These are phyloP conservation scores for Suhomyces emberorum DNA, from an alignment of 805 yeast genomes.

Conservation along the genomic window DNA sequence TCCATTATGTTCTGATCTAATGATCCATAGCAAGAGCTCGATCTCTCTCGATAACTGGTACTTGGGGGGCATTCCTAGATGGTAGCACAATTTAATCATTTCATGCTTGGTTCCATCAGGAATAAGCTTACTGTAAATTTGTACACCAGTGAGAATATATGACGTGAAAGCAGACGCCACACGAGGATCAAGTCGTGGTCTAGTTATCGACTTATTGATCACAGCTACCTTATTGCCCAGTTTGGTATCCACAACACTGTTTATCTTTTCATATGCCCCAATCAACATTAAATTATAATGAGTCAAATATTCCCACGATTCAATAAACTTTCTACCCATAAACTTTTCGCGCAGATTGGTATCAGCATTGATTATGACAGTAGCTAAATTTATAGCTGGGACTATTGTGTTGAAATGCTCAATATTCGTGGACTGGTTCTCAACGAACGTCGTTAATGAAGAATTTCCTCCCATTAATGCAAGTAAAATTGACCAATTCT, in stretches of 20 bases:
- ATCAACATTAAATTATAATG: slow-evolving; percentile 1
- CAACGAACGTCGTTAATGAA: slow-evolving; percentile 11
- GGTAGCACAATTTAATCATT: slow-evolving; percentile 30
- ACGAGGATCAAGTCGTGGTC: slow-evolving; percentile 19
- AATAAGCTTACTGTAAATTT: slow-evolving; percentile 37
- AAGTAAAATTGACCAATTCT: slow-evolving; percentile 32
- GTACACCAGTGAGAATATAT: slow-evolving; percentile 34
- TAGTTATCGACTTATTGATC: slow-evolving; percentile 1
- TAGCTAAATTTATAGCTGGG: slow-evolving; percentile 28
- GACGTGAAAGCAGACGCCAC: slow-evolving; percentile 22
- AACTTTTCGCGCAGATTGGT: slow-evolving; percentile 43
- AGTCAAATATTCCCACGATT: slow-evolving; percentile 37
- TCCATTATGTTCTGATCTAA: slow-evolving; percentile 9
- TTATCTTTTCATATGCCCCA: background rate
- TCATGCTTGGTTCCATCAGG: slow-evolving; percentile 38
- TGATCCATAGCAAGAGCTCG: slow-evolving; percentile 29
- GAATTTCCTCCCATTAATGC: slow-evolving; percentile 17
- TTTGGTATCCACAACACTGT: background rate
- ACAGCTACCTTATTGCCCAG: background rate
- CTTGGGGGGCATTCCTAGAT: slow-evolving; percentile 23
- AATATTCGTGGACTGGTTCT: slow-evolving; percentile 1
- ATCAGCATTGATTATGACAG: slow-evolving; percentile 28
- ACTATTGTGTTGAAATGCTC: slow-evolving; percentile 18
- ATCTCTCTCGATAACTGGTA: slow-evolving; percentile 21
- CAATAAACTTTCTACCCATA: slow-evolving; percentile 44